Base-by-base conservation (phyloP, 139 green algal species). In the Haematococcus lacustris region DNA sequence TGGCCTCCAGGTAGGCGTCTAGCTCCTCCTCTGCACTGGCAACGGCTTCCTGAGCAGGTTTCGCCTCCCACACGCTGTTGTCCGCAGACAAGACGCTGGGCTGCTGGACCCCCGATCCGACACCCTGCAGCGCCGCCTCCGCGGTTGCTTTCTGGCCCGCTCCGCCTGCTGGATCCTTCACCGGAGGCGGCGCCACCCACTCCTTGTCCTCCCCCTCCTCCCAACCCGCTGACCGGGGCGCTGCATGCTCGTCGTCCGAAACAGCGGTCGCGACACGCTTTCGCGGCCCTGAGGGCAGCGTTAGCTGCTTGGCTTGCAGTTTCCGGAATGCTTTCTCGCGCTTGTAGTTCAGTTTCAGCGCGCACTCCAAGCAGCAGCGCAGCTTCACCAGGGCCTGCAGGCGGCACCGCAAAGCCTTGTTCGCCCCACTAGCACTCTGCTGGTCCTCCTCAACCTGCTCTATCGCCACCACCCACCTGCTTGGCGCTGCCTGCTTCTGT, bases 261-360 rank as follows among this genome's bases (percentile, higher is more conserved):
- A 41, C 60, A 25, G 47, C 47, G 28, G 9, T 25, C 4, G 4
- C 4, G 53, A 13, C 53, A 7, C 53, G 53, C 23, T 64, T 64
- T 30, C 28, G 57, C 17, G 17, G 21, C 25, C 25, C 57, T 7
- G 4, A 35, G 33, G 9, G n/a, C 30, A 26, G 30, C 33, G 60
- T 4, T 26, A 30, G 3, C 39, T 61, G 3, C 40, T 40, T 53
- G 9, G 39, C 67, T 43, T 72, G 67, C 34, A 64, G 53, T 34
- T 78, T 74, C 4, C 38, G 9, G 38, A 62, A 78, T 32, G 66
- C 26, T 30, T 64, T 77, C 65, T 77, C 76, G 33, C 40, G 28
- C 65, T 65, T 74, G 53, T 94, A 91, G 76, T 95, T 94, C 3
- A 97, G 88, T 83, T 96, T 90, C 50, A 83, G 75, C 26, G 89